A percentile compares a stretch with the other conserved stretches of the same genome.
Conservation (phyloP, 1,284 basidiomycete species). For the Ceratobasidium sp. region DNA sequence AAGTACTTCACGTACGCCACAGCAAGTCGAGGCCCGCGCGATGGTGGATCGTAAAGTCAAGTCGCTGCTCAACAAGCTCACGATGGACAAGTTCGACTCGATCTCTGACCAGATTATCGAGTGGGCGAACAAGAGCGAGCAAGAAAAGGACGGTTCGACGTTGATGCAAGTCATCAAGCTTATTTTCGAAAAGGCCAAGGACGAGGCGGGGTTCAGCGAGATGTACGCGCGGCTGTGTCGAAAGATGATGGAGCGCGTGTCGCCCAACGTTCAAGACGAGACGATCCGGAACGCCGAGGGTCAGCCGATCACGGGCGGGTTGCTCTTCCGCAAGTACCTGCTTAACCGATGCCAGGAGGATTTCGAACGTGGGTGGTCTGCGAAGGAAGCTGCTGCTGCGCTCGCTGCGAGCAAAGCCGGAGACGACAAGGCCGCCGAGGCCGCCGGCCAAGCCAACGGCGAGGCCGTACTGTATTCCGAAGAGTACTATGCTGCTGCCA, state of each 20-base stretch:
- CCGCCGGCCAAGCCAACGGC: constrained; percentile 60
- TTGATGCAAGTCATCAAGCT: constrained; percentile 96
- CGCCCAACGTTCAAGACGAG: constrained; percentile 88
- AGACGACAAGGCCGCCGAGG: constrained; percentile 68
- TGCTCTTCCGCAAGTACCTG: constrained; percentile 80
- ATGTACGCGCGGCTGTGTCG: constrained; percentile 97
- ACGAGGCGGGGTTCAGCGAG: constrained; percentile 96
- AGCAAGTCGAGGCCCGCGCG: constrained; percentile 67
- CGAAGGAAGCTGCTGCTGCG: constrained; percentile 63
- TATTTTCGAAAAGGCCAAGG: constrained; percentile 97
- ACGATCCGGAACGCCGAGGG: constrained; percentile 82
- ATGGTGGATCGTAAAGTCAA: constrained; percentile 96
- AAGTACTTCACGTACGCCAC: constrained; percentile 55
- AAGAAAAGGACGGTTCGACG: constrained; percentile 93
- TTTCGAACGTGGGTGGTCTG: constrained; percentile 73
- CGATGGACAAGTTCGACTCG: constrained; percentile 96
- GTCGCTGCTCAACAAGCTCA: constrained; percentile 94
- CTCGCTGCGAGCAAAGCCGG: constrained; percentile 65
- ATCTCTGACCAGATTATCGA: constrained; percentile 93
- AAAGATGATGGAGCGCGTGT: constrained; percentile 94
- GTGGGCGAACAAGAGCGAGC: constrained; percentile 95
- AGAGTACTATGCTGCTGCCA: constrained; percentile 96
- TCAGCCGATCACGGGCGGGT: constrained; percentile 76
- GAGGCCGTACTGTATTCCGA: constrained; percentile 88
- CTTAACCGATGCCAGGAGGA: constrained; percentile 74